Base-by-base conservation (phyloP, 306 rosid species). In the Clitoria ternatea region DNA sequence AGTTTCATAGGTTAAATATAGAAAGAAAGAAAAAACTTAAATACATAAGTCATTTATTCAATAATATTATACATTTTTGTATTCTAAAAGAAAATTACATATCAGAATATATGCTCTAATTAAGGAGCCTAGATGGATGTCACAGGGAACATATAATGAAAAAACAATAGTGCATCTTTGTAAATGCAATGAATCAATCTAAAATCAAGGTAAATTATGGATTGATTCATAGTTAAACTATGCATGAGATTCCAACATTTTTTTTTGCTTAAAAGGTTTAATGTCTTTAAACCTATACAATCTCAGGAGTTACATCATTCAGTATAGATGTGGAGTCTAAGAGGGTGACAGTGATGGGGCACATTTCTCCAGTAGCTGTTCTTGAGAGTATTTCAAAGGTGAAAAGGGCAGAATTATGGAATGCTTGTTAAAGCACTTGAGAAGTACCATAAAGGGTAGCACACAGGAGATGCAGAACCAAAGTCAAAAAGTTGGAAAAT, bases 291-390 rank as follows among this genome's bases (percentile, higher is more conserved):
- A 61, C 32, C 6, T 24, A n/a, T n/a, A 7, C 40, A 61, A 72
- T 45, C 1, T 49, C 82, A 93, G 98, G 98, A 44, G 96, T 93
- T 26, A 87, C 97, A 30, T 93, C 98, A 24, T 93, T 88, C 80
- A 93, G 86, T 53, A 88, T 93, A 73, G 98, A 93, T 67, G 79
- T 93, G 29, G 98, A 93, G 47, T 64, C 86, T 0, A 88, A 90
- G 85, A 85, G 86, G 75, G 98, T 93, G 84, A 93, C 98, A 18
- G 98, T 93, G 79, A 88, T 87, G 91, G 98, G 98, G 45, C 89
- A 87, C 81, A 76, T 90, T 66, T 90, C 97, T 50, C 92, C 98
- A 1, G 73, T 60, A 39, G 92, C 70, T 54, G 96, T 93, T 1
- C 61, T 90, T 17, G 92, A 93, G 81, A 93, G 97, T 76, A 78